Evolutionary conservation across 176 grass and related monocot genomes (phyloP).

Genomic region (Puya raimondii): DNA sequence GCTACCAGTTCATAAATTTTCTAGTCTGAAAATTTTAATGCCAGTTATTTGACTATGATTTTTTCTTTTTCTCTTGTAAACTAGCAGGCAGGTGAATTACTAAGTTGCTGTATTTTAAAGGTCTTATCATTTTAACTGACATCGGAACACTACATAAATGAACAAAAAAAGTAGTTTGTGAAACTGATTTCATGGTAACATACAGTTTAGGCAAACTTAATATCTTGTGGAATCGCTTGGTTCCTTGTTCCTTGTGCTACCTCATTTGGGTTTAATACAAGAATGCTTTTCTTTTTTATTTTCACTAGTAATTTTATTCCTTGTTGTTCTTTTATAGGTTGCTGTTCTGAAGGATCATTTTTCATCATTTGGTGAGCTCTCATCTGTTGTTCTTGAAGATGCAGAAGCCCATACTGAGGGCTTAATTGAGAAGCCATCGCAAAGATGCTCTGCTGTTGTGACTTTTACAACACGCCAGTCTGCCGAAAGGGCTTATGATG

Average conservation of each 20-base stretch:
- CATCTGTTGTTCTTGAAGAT: conserved; percentile 67
- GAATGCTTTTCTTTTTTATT: conserved; percentile 6
- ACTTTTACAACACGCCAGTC: conserved; percentile 57
- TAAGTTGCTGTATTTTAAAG: too few relatives aligned
- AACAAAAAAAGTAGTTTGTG: too few relatives aligned
- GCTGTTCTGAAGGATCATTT: conserved; percentile 82
- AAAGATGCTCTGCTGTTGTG: conserved; percentile 59
- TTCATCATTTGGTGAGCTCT: conserved; percentile 70
- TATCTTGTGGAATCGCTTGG: too few relatives aligned
- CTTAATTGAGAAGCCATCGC: conserved; percentile 42
- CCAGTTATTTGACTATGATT: too few relatives aligned
- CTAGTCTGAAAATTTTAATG: too few relatives aligned
- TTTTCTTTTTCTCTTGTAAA: too few relatives aligned
- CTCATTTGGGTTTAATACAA: conserved; percentile 16
- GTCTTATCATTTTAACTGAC: too few relatives aligned
- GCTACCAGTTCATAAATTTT: too few relatives aligned
- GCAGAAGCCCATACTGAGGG: conserved; percentile 44
- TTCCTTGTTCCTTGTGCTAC: conserved; percentile 20
- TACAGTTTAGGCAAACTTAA: too few relatives aligned
- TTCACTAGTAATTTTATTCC: not conserved
- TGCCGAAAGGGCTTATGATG: conserved; percentile 79
- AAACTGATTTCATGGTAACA: too few relatives aligned
- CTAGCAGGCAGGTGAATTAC: too few relatives aligned
- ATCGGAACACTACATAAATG: too few relatives aligned
- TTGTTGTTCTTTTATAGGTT: conserved; percentile 35